These are phyloP conservation scores for Cercospora brassicicola DNA, from an alignment of 2,329 filamentous ascomycete species.

Conservation along the genomic window DNA sequence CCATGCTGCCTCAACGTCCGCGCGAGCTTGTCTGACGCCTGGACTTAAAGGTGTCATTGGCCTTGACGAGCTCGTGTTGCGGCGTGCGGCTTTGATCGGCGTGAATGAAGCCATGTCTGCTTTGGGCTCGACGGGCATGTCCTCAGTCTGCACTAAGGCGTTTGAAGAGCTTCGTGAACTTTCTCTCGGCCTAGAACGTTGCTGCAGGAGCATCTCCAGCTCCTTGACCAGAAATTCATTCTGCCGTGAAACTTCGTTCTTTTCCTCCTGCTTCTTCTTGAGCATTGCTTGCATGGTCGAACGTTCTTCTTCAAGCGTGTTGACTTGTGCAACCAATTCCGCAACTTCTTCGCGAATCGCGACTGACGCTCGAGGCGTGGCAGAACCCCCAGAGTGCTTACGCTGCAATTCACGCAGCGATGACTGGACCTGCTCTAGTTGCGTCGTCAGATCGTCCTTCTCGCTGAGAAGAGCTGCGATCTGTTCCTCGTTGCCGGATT, in stretches of 20 bases:
- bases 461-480: conserved; percentile 22
- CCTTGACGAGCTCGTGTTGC: conserved; percentile 10
- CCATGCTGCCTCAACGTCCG: conserved; percentile 25
- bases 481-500: conserved; percentile 19
- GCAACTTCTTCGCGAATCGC: conserved; percentile 21
- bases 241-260: conserved; percentile 32
- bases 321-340: conserved; percentile 26
- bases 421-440: conserved; percentile 23
- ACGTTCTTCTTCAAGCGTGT: conserved; percentile 29
- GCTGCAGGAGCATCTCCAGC: conserved; percentile 31
- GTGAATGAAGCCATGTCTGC: conserved; percentile 18
- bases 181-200: conserved; percentile 18
- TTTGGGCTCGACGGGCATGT: conserved; percentile 22
- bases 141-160: conserved; percentile 30
- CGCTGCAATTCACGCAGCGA: conserved; percentile 23
- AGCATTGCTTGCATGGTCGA: conserved; percentile 25
- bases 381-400: conserved; percentile 13
- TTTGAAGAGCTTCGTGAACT: conserved; percentile 18
- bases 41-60: conserved; percentile 26
- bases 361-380: conserved; percentile 15
- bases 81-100: conserved; percentile 18
- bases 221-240: conserved; percentile 35
- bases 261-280: conserved; percentile 31
- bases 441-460: conserved; percentile 25
- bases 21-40: conserved; percentile 20